Base-by-base conservation (phyloP, 257 asterid genomes). In the Gardenia jasminoides region DNA sequence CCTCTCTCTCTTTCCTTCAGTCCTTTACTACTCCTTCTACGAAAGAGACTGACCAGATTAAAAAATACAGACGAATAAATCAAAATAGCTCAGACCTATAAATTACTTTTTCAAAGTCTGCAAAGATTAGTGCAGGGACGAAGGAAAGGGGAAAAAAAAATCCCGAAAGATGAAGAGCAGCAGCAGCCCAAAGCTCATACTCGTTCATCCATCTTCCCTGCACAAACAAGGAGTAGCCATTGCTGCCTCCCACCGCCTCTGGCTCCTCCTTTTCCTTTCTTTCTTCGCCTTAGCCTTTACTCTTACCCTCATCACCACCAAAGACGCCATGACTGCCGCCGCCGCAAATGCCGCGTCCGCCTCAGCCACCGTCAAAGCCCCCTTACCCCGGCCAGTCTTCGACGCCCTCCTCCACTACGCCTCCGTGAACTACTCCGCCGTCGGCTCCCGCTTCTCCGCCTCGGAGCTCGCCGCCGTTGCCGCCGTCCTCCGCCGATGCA, bases 351-450 rank as follows among this genome's bases (percentile, higher is more conserved):
- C 36, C n/a, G 8, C 69, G 2, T 56, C 78, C 77, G 22, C 78
- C 10, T 3, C 59, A n/a, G 19, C 83, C 31, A 24, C 77, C 59
- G 74, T 74, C 0, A 59, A 80, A 44, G 75, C 87, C 0, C 85
- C 83, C 80, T 83, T 88, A 1, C 91, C 97, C 1, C 56, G 73
- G 3, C 72, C 84, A 70, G 76, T 93, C 10, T 80, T 80, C 82
- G 90, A 94, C 66, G 90, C 99, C 50, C 91, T 94, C 24, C 75
- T 94, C 70, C 91, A 93, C 87, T 94, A 94, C 78, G 95, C 97
- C 4, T 62, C 97, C 41, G 75, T 67, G 22, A 90, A 88, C 82
- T 66, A 83, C 26, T 44, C 87, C 64, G 9, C 84, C 15, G 54
- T 77, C 78, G 4, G 84, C 36, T 83, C 88, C 64, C 86, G 91